phyloP scores from a whole-genome alignment of 208 protist species.

The Leishmania braziliensis region DNA sequence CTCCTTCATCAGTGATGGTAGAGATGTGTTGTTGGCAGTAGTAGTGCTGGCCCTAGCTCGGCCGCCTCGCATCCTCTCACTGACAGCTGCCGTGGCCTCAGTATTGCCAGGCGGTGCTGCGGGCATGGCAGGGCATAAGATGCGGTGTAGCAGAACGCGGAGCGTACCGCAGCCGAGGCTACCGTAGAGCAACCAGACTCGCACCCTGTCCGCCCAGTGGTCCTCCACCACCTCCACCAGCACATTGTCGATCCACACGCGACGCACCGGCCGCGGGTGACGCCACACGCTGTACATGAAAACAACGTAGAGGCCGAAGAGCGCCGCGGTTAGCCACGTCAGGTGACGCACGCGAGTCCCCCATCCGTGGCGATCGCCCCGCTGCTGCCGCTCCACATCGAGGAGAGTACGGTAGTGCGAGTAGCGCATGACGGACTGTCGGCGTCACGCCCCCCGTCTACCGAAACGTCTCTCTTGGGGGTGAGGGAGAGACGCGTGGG shows the following conservation, averaged over 20 bases:
- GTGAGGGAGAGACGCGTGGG: neutral
- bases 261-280: constrained; percentile 36
- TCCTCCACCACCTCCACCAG: constrained; percentile 77
- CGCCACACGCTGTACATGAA: constrained; percentile 35
- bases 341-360: constrained; percentile 22
- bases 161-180: constrained; percentile 28
- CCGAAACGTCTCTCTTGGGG: neutral
- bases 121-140: neutral
- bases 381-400: constrained; percentile 29
- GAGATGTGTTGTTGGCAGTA: neutral
- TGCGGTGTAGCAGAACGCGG: constrained; percentile 15
- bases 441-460: neutral
- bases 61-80: neutral
- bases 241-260: constrained; percentile 76
- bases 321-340: constrained; percentile 10
- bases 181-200: constrained; percentile 19
- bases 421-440: constrained; percentile 19
- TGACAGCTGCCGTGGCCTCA: neutral
- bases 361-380: constrained; percentile 11
- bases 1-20: neutral
- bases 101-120: neutral
- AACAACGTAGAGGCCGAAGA: constrained; percentile 17
- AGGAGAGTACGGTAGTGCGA: constrained; percentile 32
- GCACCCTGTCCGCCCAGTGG: constrained; percentile 23
- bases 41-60: neutral